A percentile compares a stretch with the other conserved stretches of the same genome.
phyloP scores from a whole-genome alignment of 2,329 filamentous ascomycete species.

The Alternaria brassicae region DNA sequence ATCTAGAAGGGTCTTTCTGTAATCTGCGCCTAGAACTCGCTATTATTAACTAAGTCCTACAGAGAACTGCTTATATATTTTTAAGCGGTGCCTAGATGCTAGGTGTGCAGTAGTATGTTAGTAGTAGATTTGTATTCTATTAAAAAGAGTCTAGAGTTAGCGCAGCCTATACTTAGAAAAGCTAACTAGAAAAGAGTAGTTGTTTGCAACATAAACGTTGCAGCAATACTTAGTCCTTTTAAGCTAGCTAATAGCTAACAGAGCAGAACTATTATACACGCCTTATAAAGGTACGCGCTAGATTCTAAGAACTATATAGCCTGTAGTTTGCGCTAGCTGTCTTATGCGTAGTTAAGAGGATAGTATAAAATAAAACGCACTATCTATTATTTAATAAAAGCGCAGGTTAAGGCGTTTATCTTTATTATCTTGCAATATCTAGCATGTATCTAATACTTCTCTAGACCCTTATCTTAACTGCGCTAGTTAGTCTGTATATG shows the following conservation, averaged over 20 bases:
- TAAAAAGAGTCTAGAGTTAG: neutral
- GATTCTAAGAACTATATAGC: neutral
- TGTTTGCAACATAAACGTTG: neutral
- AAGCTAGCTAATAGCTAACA: neutral
- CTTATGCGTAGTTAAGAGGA: neutral
- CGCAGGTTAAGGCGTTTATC: neutral
- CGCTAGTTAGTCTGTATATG: conserved; percentile 1
- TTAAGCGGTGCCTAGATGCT: neutral
- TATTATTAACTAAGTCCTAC: neutral
- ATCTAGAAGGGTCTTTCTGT: conserved; percentile 1
- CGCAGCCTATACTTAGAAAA: neutral
- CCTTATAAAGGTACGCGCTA: neutral
- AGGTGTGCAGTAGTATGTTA: neutral
- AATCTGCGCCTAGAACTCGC: conserved; percentile 4
- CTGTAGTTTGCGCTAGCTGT: neutral
- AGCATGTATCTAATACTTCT: neutral
- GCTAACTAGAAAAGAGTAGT: neutral
- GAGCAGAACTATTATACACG: neutral
- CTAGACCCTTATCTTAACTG: neutral
- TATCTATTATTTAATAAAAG: neutral
- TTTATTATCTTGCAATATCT: neutral
- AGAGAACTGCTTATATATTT: neutral
- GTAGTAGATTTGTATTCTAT: neutral
- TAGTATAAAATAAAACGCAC: conserved; percentile 1
- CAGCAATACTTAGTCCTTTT: neutral